Evolutionary conservation across 169 alveolate genomes (phyloP).

Genomic region (Condylostoma magnum): DNA sequence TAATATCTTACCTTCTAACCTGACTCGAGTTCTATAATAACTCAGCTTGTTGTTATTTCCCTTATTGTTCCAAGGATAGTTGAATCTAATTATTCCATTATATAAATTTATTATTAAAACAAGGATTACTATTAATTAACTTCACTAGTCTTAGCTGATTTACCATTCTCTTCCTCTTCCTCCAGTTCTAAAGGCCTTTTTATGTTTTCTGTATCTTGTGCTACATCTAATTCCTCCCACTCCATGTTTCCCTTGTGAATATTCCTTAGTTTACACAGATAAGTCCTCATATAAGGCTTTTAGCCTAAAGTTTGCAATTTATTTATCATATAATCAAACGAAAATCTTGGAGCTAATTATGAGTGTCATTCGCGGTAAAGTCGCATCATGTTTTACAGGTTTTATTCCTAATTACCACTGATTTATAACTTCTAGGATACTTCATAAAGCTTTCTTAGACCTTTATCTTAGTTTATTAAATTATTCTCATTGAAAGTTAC

Average conservation of each 20-base stretch:
- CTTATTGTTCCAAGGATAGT: no score
- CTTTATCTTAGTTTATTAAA: neutral
- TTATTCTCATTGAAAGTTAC: neutral
- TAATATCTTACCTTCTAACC: no score
- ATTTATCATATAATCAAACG: constrained; percentile 3
- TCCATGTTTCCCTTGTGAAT: constrained; percentile 10
- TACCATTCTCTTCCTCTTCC: no score
- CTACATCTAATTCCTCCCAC: constrained; percentile 12
- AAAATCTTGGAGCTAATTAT: constrained; percentile 17
- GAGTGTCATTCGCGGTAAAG: constrained; percentile 26
- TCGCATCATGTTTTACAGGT: neutral
- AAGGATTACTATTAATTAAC: no score
- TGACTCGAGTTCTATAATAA: no score
- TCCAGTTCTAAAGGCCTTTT: no score
- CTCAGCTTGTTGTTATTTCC: no score
- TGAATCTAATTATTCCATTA: no score
- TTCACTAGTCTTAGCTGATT: no score
- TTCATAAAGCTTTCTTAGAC: constrained; percentile 28
- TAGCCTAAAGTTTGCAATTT: constrained; percentile 24
- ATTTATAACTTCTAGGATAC: neutral
- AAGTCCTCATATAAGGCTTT: constrained; percentile 21
- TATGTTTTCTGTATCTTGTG: no score
- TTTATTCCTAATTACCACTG: neutral
- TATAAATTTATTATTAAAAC: no score
- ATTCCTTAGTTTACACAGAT: constrained; percentile 3